Conservation (phyloP, 768 basidiomycete genomes). For the Daedaleopsis sinensis region DNA sequence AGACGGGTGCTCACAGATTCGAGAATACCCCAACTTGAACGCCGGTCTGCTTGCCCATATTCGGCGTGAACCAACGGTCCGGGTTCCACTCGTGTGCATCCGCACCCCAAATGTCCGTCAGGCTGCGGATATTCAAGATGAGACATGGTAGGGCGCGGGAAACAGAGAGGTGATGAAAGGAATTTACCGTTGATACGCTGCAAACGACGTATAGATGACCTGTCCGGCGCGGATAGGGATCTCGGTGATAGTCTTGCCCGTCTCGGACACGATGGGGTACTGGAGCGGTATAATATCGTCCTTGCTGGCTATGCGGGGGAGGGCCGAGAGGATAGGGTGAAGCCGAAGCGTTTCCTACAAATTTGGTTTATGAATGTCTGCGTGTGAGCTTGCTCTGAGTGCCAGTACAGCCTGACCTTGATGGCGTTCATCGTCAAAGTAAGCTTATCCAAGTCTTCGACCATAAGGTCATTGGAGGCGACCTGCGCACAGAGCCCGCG, state of each 20-base stretch:
- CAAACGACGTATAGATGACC: not conserved
- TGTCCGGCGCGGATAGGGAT: conserved; percentile 14
- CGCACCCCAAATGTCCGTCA: not conserved
- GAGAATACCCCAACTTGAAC: conserved; percentile 16
- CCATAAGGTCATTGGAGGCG: conserved; percentile 9
- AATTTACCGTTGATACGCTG: conserved; percentile 12
- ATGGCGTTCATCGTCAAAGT: not conserved
- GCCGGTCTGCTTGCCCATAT: conserved; percentile 7
- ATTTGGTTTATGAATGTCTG: not conserved
- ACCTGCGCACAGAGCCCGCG: not conserved
- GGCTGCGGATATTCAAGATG: too few species aligned
- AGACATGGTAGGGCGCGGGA: too few species aligned
- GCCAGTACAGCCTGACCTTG: conserved; percentile 9
- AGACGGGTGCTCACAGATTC: conserved; percentile 8
- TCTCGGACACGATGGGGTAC: conserved; percentile 2
- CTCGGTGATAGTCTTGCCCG: conserved; percentile 6
- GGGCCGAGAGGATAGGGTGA: conserved; percentile 19
- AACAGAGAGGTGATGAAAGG: too few species aligned
- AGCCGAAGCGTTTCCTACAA: conserved; percentile 26
- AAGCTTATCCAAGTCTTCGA: conserved; percentile 14
- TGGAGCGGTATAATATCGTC: conserved; percentile 29
- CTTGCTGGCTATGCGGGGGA: conserved; percentile 24
- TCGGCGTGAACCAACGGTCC: conserved; percentile 3
- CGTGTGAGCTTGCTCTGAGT: rapidly evolving
- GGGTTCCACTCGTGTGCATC: conserved; percentile 19